Percentiles rank a stretch among this genome's conserved stretches.
Conservation (phyloP, 306 rosid species). For the Calophaca sinica region DNA sequence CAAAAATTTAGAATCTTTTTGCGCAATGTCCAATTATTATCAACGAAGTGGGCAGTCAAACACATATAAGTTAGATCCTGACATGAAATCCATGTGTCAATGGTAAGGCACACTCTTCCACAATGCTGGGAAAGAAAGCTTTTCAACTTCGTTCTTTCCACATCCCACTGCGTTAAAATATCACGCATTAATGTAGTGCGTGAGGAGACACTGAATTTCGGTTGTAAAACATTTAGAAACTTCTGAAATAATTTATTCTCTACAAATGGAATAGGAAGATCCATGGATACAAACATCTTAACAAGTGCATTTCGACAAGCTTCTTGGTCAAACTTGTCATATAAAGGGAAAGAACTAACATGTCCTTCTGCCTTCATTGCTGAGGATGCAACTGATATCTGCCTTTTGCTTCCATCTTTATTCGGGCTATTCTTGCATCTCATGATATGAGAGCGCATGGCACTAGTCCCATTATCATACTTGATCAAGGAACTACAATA, state of each 20-base stretch:
- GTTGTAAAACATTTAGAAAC: background rate
- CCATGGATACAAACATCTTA: background rate
- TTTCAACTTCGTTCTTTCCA: background rate
- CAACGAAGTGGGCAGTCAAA: slow-evolving; percentile 21
- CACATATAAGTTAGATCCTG: slow-evolving; percentile 9
- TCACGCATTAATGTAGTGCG: slow-evolving; percentile 1
- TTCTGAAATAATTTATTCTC: background rate
- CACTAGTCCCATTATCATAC: slow-evolving; percentile 27
- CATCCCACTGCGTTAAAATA: slow-evolving; percentile 1
- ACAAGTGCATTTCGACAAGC: background rate
- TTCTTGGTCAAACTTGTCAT: background rate
- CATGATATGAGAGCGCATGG: slow-evolving; percentile 21
- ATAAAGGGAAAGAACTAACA: background rate
- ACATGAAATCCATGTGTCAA: slow-evolving; percentile 5
- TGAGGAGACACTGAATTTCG: background rate
- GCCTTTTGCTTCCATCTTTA: background rate
- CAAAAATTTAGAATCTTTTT: slow-evolving; percentile 29
- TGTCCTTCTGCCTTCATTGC: background rate
- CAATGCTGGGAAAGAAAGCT: slow-evolving; percentile 23
- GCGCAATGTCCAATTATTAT: slow-evolving; percentile 9
- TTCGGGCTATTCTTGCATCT: slow-evolving; percentile 3
- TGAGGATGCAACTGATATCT: slow-evolving; percentile 18
- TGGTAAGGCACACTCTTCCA: slow-evolving; percentile 24
- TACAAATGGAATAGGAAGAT: slow-evolving; percentile 22
- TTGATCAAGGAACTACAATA: slow-evolving; percentile 28